Conservation (phyloP, 176 grass and related monocot species). For the maize (Zea mays) region DNA sequence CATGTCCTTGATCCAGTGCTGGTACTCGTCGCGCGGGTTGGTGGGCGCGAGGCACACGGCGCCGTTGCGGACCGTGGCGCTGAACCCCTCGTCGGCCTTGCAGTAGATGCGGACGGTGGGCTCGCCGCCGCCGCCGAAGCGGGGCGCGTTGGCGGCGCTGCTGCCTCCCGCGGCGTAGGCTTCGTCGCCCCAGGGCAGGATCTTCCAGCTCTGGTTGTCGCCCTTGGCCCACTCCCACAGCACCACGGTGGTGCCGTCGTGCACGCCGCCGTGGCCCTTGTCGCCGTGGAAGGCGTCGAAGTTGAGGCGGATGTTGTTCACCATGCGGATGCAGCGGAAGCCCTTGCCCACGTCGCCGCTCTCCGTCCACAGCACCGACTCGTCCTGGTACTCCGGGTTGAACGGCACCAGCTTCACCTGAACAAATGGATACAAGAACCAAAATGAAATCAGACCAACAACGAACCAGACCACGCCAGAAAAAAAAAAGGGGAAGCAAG, state of each 20-base stretch:
- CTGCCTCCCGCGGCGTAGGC: conserved; percentile 31
- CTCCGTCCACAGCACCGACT: conserved; percentile 83
- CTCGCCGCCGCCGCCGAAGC: conserved; percentile 42
- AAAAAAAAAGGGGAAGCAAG: no score
- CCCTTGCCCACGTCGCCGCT: conserved; percentile 65
- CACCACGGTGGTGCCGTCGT: conserved; percentile 70
- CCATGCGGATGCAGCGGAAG: conserved; percentile 85
- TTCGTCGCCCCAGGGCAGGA: conserved; percentile 66
- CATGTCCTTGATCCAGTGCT: conserved; percentile 97
- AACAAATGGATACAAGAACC: neutral
- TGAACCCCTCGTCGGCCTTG: conserved; percentile 74
- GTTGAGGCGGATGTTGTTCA: conserved; percentile 76
- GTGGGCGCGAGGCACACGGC: conserved; percentile 61
- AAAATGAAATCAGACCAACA: neutral
- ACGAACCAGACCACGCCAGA: no score
- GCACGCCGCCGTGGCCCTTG: conserved; percentile 81
- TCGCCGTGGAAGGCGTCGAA: conserved; percentile 77
- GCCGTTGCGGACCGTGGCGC: conserved; percentile 62
- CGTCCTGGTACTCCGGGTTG: conserved; percentile 62
- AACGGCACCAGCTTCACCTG: conserved; percentile 68
- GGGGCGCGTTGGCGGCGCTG: conserved; percentile 25
- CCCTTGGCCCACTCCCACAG: conserved; percentile 88
- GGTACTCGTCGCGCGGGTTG: conserved; percentile 64
- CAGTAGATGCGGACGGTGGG: conserved; percentile 75
- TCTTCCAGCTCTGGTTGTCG: conserved; percentile 96